phyloP scores from a whole-genome alignment of 306 rosid species.

The Adenanthera pavonina region DNA sequence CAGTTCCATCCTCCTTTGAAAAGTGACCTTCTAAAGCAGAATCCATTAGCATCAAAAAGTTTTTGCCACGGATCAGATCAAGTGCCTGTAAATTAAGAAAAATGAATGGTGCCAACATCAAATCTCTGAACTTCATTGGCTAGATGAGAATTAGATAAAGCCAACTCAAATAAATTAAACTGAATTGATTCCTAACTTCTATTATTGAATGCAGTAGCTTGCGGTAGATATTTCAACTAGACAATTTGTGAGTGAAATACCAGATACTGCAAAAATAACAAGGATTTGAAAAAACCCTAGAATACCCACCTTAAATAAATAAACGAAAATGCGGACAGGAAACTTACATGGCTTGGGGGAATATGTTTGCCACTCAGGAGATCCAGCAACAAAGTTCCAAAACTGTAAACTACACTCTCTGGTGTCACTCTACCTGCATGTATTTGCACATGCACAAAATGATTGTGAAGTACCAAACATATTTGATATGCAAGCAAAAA shows the following conservation, averaged over 20 bases:
- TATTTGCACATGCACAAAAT: neutral
- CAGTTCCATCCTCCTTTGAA: constrained; percentile 97
- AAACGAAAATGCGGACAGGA: neutral
- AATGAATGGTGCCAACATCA: constrained; percentile 5
- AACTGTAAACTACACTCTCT: constrained; percentile 79
- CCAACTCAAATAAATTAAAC: neutral
- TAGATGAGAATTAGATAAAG: neutral
- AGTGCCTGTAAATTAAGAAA: constrained; percentile 67
- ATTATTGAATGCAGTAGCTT: no score
- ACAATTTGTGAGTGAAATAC: neutral
- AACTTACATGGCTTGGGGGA: constrained; percentile 79
- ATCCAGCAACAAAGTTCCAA: constrained; percentile 74
- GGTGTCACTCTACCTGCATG: constrained; percentile 72
- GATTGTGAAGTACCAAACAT: neutral
- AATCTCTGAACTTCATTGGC: neutral
- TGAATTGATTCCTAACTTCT: neutral
- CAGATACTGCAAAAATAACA: neutral
- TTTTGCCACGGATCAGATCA: constrained; percentile 90
- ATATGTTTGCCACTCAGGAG: constrained; percentile 82
- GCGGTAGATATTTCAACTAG: no score
- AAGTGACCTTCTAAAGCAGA: constrained; percentile 94
- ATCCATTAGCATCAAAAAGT: constrained; percentile 94
- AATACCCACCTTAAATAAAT: neutral
- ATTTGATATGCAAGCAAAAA: neutral
- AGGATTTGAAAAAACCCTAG: no score